Evolutionary conservation across 1,139 yeast species (phyloP).

Genomic region (Lodderomyces jiufengensis): DNA sequence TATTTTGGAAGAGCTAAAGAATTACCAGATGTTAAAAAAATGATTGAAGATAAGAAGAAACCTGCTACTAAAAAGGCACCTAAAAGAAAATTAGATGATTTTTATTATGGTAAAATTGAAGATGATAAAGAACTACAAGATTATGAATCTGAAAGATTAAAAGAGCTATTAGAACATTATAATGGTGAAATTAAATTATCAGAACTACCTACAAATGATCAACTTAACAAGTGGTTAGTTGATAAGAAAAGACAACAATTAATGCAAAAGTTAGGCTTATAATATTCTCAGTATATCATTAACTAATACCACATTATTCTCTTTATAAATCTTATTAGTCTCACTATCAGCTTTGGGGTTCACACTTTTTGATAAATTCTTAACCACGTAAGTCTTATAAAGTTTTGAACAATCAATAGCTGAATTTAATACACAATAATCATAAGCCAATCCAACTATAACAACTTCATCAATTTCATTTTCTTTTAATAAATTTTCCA

Average conservation of each 20-base stretch:
- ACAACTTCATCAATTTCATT: constrained; percentile 56
- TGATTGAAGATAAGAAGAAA: constrained; percentile 30
- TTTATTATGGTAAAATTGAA: constrained; percentile 48
- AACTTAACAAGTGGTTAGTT: constrained; percentile 47
- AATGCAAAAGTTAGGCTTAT: constrained; percentile 25
- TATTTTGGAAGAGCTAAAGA: constrained; percentile 86
- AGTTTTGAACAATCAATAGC: constrained; percentile 61
- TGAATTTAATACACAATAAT: constrained; percentile 76
- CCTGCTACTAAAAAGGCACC: constrained; percentile 4
- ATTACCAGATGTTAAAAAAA: constrained; percentile 66
- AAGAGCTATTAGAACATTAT: constrained; percentile 4
- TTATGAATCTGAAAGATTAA: constrained; percentile 22
- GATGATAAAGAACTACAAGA: constrained; percentile 9
- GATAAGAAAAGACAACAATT: constrained; percentile 44
- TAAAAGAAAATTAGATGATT: constrained; percentile 17
- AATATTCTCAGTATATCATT: constrained; percentile 5
- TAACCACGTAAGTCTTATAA: constrained; percentile 58
- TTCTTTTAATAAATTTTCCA: constrained; percentile 44
- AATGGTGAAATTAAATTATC: not conserved
- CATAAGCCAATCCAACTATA: constrained; percentile 82
- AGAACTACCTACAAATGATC: constrained; percentile 34
- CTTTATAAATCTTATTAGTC: constrained; percentile 27
- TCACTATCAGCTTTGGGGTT: constrained; percentile 26
- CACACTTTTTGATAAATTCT: constrained; percentile 44
- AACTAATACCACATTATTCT: constrained; percentile 27